Evolutionary conservation across 1,139 yeast genomes (phyloP), one percentile per base, ranked within the genome.

Genomic region (Debaryomyces fabryi): DNA sequence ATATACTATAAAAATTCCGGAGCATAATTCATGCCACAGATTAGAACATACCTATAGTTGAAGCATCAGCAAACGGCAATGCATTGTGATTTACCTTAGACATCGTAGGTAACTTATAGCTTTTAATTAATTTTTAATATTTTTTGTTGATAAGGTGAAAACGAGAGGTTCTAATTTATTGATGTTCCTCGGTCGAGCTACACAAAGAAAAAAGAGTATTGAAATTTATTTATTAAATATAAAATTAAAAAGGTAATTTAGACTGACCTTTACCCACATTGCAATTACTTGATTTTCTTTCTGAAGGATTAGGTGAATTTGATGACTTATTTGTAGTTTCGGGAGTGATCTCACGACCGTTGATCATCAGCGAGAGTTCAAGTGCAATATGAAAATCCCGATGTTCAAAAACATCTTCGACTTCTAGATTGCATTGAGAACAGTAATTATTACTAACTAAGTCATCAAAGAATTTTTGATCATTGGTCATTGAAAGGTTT

Each of bases 51-150:
- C 78, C 78, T 53, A 75, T 74, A 0, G 79, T 74, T 9, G 80
- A 79, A 2, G 81, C 76, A 54, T 76, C 78, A 9, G 81, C 79
- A 58, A 71, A 74, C 3, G 80, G 80, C 41, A 76, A 63, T 13
- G 72, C 67, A 42, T 60, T 60, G 15, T 62, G 58, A 52, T 63
- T 67, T 24, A 55, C 63, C 40, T 60, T 59, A 6, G 68, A 62
- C 71, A 67, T 67, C 8, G 6, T 32, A 18, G 30, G 25, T 6
- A 2, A 29, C 4, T 12, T 8, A 15, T 16, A 21, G 16, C 15
- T 40, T 9, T 13, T 3, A 15, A 21, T 36, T 36, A 30, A 42
- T 15, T 23, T 20, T 23, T 24, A 33, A 39, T 16, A 9, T 3
- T 18, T 25, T 15, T 36, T 20, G 15, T 33, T 30, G 13, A 29